Evolutionary conservation across 129 eudicot species (phyloP).

Genomic region (Gnaphalium uliginosum): DNA sequence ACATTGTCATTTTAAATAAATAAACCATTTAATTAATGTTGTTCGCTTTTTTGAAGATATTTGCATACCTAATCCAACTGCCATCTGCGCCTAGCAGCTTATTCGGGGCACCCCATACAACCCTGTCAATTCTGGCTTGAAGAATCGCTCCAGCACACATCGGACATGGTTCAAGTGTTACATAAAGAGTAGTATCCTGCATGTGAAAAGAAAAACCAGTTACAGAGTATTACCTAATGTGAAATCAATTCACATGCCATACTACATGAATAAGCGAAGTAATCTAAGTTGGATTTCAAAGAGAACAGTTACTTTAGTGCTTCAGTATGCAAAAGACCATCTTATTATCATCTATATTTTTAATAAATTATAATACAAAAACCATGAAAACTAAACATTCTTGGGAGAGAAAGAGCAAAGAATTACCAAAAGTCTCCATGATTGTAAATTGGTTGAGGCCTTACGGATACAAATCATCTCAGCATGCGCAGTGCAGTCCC

Average conservation of each 20-base stretch:
- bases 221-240: not conserved
- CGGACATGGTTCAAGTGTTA: conserved; percentile 95
- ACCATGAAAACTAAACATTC: not conserved
- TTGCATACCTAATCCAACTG: conserved; percentile 90
- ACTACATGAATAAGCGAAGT: not conserved
- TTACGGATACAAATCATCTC: conserved; percentile 85
- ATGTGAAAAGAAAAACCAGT: conserved; percentile 9
- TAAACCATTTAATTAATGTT: not conserved
- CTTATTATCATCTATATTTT: not conserved
- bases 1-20: no score
- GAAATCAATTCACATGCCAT: not conserved
- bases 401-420: not conserved
- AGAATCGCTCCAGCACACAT: conserved; percentile 99
- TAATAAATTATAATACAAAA: not conserved
- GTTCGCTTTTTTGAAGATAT: not conserved
- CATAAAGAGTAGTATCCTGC: conserved; percentile 81
- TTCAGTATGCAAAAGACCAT: not conserved
- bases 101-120: conserved; percentile 99
- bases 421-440: conserved; percentile 90
- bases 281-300: not conserved
- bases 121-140: conserved; percentile 80
- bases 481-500: conserved; percentile 96
- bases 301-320: not conserved
- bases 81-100: conserved; percentile 98
- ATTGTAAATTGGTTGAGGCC: conserved; percentile 63